phyloP scores from a whole-genome alignment of 1,139 yeast genomes.

The Candida frijolesensis region DNA sequence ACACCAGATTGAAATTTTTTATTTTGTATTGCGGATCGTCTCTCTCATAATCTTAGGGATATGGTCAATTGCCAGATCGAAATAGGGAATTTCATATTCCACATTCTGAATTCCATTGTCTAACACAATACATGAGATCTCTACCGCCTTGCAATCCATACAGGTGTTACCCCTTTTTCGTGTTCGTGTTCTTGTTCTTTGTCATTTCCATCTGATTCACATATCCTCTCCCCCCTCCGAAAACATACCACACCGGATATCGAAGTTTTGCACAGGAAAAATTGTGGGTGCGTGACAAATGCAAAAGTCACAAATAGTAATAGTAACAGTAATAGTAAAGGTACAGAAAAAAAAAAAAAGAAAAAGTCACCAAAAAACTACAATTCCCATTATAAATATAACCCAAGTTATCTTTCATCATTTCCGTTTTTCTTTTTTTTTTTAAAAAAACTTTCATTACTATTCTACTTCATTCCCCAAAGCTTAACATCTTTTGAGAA shows the following conservation, averaged over 20 bases:
- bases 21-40: background rate
- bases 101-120: constrained; percentile 2
- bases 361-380: background rate
- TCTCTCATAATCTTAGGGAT: background rate
- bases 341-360: background rate
- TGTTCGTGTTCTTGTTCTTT: no score
- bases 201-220: no score
- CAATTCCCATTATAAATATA: constrained; percentile 2
- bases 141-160: background rate
- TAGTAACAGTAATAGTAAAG: no score
- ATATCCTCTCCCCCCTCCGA: background rate
- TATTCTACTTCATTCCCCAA: no score
- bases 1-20: background rate
- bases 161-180: background rate
- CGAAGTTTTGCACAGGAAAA: background rate
- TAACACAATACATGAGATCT: background rate
- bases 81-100: background rate
- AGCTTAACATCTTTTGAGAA: no score
- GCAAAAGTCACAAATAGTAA: background rate
- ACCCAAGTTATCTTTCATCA: background rate
- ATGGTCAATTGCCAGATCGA: background rate
- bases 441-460: background rate
- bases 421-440: background rate
- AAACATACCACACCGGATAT: background rate
- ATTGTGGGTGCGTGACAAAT: background rate